A percentile compares a stretch with the other conserved stretches of the same genome.
These are phyloP conservation scores for Penicillium samsonianum DNA, from an alignment of 495 filamentous ascomycete genomes.

Conservation along the genomic window DNA sequence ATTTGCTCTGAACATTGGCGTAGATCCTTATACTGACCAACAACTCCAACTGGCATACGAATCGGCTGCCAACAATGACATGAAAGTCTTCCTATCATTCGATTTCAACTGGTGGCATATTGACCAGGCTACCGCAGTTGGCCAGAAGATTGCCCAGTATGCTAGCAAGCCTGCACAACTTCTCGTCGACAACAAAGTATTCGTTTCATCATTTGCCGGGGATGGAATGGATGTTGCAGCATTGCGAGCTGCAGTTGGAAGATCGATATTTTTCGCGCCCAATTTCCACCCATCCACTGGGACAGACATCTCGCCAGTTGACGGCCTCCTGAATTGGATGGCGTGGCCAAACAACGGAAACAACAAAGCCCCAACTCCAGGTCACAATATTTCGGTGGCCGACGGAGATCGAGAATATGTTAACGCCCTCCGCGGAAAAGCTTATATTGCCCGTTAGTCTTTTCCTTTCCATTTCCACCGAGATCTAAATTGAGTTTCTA, in stretches of 20 bases:
- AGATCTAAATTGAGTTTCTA: not conserved
- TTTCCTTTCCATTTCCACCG: not conserved
- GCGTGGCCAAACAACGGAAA: constrained; percentile 58
- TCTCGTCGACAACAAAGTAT: constrained; percentile 55
- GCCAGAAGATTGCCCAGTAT: constrained; percentile 52
- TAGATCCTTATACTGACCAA: constrained; percentile 51
- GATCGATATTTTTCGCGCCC: constrained; percentile 55
- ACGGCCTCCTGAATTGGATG: constrained; percentile 62
- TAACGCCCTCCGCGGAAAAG: constrained; percentile 50
- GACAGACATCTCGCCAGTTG: constrained; percentile 37
- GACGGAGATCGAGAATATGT: constrained; percentile 52
- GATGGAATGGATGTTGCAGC: constrained; percentile 51
- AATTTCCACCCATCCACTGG: constrained; percentile 52
- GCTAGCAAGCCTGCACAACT: constrained; percentile 52
- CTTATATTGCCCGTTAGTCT: constrained; percentile 56
- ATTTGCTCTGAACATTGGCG: constrained; percentile 61
- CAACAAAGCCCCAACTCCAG: constrained; percentile 53
- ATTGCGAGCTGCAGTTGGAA: constrained; percentile 45
- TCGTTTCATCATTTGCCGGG: constrained; percentile 57
- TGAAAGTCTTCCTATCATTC: constrained; percentile 63
- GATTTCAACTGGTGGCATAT: constrained; percentile 59
- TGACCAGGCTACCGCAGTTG: constrained; percentile 44
- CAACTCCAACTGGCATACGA: constrained; percentile 58
- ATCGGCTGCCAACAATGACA: constrained; percentile 55
- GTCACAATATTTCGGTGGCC: constrained; percentile 46